Base-by-base conservation (phyloP, 1,284 basidiomycete genomes). In the Athelia psychrophila region DNA sequence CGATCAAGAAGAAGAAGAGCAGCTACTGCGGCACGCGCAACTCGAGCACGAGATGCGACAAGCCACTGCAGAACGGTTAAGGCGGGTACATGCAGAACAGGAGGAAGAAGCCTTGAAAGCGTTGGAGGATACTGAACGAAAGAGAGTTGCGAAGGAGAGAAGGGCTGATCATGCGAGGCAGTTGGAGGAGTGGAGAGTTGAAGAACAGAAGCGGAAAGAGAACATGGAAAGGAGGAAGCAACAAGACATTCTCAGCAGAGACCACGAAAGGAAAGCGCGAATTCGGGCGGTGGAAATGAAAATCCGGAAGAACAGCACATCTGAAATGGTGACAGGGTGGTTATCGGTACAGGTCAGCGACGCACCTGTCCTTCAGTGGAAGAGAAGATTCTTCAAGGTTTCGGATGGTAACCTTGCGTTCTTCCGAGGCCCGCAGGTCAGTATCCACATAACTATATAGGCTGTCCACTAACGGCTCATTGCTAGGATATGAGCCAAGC, bases 331-430 rank as follows among this genome's bases (percentile, higher is more conserved):
- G 56, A 73, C 72, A 5, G 87, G 86, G 0, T 87, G 84, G 82
- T 76, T 86, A 4, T 86, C 84, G 1, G 70, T 89, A 42, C 86
- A 88, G 63, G 75, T 74, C 1, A 68, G 73, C 19, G 78, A 80
- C 20, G 76, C 72, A 10, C 38, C 20, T n/a, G 20, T 42, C 16
- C 62, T 83, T 51, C 72, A 76, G 0, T 89, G 87, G 87, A 84
- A 81, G 60, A 74, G 87, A 52, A 72, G 86, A 19, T 87, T 79
- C 58, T 87, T 79, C 65, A 80, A 79, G 64, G 74, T 88, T 51
- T 71, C 74, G 52, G 79, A 74, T 19, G 71, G 67, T 47, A 69
- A 63, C 19, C 63, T 85, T 33, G 70, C 73, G 44, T 70, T 89
- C 44, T 84, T 80, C 62, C 76, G 76, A 52, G 81, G 72, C 59